phyloP scores from a whole-genome alignment of 257 asterid genomes.

The Verbena officinalis region DNA sequence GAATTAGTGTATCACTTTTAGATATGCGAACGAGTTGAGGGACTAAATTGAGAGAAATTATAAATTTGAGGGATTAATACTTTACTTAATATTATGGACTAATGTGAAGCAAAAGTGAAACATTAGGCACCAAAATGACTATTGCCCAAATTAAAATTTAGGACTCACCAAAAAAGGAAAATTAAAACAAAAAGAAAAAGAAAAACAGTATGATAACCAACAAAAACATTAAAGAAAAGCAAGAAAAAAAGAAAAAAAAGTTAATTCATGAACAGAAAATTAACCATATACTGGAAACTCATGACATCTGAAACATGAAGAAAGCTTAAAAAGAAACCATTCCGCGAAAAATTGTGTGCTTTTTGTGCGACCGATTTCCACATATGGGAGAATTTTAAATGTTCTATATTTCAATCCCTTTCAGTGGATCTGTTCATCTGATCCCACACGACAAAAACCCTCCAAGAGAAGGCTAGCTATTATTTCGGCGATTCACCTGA shows the following conservation, averaged over 20 bases:
- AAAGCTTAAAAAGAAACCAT: slow-evolving; percentile 12
- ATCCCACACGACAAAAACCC: slow-evolving; percentile 26
- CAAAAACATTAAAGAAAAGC: background rate
- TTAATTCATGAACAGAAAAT: slow-evolving; percentile 28
- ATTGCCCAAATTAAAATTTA: no score
- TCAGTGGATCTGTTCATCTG: slow-evolving; percentile 49
- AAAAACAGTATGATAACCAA: background rate
- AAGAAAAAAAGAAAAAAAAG: slow-evolving; percentile 9
- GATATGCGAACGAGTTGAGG: no score
- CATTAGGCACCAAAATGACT: no score
- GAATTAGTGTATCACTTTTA: no score
- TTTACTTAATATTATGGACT: no score
- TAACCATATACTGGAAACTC: slow-evolving; percentile 12
- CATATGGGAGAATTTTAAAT: slow-evolving; percentile 20
- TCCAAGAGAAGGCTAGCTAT: slow-evolving; percentile 14
- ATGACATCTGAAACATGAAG: slow-evolving; percentile 23
- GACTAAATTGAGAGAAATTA: no score
- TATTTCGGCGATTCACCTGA: slow-evolving; percentile 29
- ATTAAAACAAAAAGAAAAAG: background rate
- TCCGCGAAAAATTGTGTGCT: no score
- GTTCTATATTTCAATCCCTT: slow-evolving; percentile 39
- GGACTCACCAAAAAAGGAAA: background rate
- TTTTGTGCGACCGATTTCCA: slow-evolving; percentile 25
- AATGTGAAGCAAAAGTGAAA: no score
- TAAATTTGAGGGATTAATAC: no score